phyloP scores from a whole-genome alignment of 208 protist genomes.

The Leishmania lainsoni region DNA sequence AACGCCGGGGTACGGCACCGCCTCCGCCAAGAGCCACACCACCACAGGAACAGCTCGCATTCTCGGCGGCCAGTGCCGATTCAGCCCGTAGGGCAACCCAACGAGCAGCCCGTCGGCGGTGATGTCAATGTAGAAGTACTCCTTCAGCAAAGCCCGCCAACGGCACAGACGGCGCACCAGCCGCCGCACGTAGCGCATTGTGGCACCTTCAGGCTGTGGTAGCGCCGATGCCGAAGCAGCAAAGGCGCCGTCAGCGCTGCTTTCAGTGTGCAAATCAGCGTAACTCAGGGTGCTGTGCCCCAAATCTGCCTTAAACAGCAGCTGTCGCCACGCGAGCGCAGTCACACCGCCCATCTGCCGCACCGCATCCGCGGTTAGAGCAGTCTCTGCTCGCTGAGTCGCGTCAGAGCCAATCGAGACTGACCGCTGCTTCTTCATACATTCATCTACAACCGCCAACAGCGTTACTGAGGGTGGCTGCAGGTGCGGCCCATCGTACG shows the following conservation, averaged over 20 bases:
- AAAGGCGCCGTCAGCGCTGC: not conserved
- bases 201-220: conserved; percentile 17
- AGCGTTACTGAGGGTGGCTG: conserved; percentile 24
- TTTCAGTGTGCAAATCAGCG: not conserved
- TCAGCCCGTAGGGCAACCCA: conserved; percentile 64
- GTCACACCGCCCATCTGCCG: conserved; percentile 14
- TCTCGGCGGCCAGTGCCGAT: conserved; percentile 66
- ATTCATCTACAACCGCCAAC: conserved; percentile 27
- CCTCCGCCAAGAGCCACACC: conserved; percentile 62
- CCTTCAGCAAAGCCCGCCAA: conserved; percentile 75
- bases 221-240: not conserved
- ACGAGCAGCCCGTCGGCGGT: conserved; percentile 47
- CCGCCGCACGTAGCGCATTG: conserved; percentile 39
- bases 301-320: conserved; percentile 13
- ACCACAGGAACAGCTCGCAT: conserved; percentile 70
- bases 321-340: conserved; percentile 13
- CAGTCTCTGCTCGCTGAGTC: not conserved
- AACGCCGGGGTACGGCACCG: conserved; percentile 59
- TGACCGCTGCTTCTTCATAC: not conserved
- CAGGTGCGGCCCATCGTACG: conserved; percentile 46
- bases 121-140: conserved; percentile 82
- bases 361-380: conserved; percentile 7
- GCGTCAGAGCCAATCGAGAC: too few species aligned
- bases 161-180: conserved; percentile 51
- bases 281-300: not conserved